Evolutionary conservation across 345 rosid genomes (phyloP).

Genomic region (Heritiera littoralis): DNA sequence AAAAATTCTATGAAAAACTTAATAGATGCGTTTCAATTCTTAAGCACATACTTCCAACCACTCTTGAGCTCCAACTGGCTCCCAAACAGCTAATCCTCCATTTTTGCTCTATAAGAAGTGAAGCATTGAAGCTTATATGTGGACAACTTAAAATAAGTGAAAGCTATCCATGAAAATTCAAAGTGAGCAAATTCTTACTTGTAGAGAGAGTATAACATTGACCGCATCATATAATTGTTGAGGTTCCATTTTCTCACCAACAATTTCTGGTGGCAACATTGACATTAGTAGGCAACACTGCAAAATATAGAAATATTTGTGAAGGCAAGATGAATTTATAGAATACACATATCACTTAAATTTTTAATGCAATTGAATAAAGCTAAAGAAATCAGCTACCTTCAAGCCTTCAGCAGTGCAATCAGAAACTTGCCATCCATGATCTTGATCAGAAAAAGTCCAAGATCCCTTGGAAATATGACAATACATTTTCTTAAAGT

Average conservation of each 20-base stretch:
- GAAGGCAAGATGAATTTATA: neutral
- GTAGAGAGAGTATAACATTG: slow-evolving; percentile 46
- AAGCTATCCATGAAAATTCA: neutral
- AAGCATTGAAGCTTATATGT: neutral
- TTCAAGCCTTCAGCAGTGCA: too few species aligned
- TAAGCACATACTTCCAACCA: slow-evolving; percentile 50
- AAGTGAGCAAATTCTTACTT: slow-evolving; percentile 23
- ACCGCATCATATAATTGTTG: slow-evolving; percentile 55
- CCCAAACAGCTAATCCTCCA: slow-evolving; percentile 68
- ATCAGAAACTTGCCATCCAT: too few species aligned
- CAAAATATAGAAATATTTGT: neutral
- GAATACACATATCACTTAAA: neutral
- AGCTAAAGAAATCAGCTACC: slow-evolving; percentile 5
- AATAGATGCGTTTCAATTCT: neutral
- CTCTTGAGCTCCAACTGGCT: slow-evolving; percentile 47
- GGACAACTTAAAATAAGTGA: neutral
- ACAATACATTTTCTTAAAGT: too few species aligned
- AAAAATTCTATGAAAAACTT: neutral
- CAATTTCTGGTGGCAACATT: slow-evolving; percentile 66
- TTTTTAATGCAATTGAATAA: neutral
- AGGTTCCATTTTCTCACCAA: slow-evolving; percentile 59
- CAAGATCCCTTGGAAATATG: too few species aligned
- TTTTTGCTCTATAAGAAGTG: slow-evolving; percentile 44
- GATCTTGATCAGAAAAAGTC: too few species aligned
- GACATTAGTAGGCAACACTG: slow-evolving; percentile 71